Evolutionary conservation across 805 yeast species (phyloP), one percentile per base, ranked within the genome.

Genomic region (Kodamaea kakaduensis): DNA sequence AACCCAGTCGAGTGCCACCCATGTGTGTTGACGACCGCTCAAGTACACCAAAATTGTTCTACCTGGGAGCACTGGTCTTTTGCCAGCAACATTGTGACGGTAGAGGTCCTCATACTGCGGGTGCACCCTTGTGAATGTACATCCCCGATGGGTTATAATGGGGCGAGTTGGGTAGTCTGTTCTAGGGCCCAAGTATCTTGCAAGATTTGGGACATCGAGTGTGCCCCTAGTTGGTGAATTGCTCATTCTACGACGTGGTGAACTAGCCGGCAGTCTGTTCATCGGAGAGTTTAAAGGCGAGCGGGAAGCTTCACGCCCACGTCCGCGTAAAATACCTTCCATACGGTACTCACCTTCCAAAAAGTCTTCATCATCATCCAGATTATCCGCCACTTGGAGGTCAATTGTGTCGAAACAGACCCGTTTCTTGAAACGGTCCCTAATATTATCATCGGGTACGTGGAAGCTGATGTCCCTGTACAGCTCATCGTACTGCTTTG

Each of bases 1-100:
- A 5, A 76, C 62, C 80, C 84, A 84, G 54, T 84, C 95, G 17
- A 84, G 56, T 1, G 87, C 78, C 8, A 82, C 86, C 95, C 95
- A 84, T 0, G 93, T 81, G 59, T 84, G 90, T 37, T 64, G 69
- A 40, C 90, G 62, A 3, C 87, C 94, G 45, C 79, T 69, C 19
- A 84, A 64, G 50, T 82, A 82, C 18, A 81, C 77, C 52, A 84
- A 50, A 4, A 83, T 64, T 1, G 71, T 70, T 47, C 88, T 64
- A 24, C 65, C 62, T 0, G 78, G 77, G 29, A 77, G 54, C 0
- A 69, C 64, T 0, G 75, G 72, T 10, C 44, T 44, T 17, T 46
- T 42, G 13, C 56, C 50, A 21, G 51, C 44, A 18, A 69, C 42
- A 28, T 63, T 55, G 2, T 64, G 61, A 10, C 59, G 46, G 40